Base-by-base conservation (phyloP, 805 yeast species). In the Metschnikowia matae region DNA sequence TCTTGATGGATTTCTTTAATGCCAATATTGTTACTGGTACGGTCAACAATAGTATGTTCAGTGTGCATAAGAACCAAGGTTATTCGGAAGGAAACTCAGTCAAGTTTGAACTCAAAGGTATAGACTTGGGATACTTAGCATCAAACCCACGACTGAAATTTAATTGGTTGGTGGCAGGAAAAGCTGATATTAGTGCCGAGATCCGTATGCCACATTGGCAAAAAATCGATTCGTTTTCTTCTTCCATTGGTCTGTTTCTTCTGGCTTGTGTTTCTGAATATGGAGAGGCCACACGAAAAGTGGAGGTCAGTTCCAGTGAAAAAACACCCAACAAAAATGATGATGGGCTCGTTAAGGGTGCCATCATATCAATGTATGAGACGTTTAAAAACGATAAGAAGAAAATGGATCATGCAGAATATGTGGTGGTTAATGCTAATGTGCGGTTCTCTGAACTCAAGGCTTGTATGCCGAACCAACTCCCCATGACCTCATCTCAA, bases 1-100 rank as follows among this genome's bases (percentile, higher is more conserved):
- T 83, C 29, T 66, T 84, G 40, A 68, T 83, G 49, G 94, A 87
- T 63, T 75, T 87, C 48, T 77, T 87, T 67, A 83, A 82, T 62
- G 88, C 90, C 13, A 75, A 76, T 49, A 82, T 84, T 44, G 82
- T 85, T 32, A 82, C 87, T 14, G 95, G 95, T 0, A 81, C 91
- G 0, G 73, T 87, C 13, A 85, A 86, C 60, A 85, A 85, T 48
- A 81, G 94, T 1, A 71, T 87, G 65, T 86, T 87, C 67, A 85
- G 90, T 0, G 75, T 87, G 20, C 94, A 87, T 58, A 85, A 85
- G 61, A 79, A 87, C 57, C 92, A 86, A 61, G 77, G 78, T 49
- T 66, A 75, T 52, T 70, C 63, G 36, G 62, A 60, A 18, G 63
- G 59, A 18, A 57, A 60, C 46, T 58, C 64, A 4, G 68, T 71